Base-by-base conservation (phyloP, 305 asterid genomes). In the Solanum aculeatissimum region DNA sequence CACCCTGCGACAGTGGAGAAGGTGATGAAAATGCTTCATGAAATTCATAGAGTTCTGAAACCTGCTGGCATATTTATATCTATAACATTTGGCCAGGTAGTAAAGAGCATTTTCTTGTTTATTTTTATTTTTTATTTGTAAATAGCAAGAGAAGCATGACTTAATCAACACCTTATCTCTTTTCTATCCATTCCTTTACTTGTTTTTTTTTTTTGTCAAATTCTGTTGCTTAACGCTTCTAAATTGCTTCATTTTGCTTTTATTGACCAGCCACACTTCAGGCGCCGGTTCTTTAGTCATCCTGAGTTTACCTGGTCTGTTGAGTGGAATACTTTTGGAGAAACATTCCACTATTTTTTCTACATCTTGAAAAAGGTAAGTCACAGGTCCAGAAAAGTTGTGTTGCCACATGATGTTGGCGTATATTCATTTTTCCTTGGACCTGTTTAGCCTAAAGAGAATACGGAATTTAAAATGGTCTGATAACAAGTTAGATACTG, bases 41-140 rank as follows among this genome's bases (percentile, higher is more conserved):
- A 92, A 87, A 89, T 92, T 83, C 97, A 97, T 87, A 92, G 97
- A 86, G 97, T 94, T 82, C 80, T 97, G 91, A 97, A 92, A 90
- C 97, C 95, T 78, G 47, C 90, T 83, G 98, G 99, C 51, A 85
- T 91, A 86, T 95, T 95, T 92, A 89, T 97, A 82, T 97, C 98
- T 68, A 93, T 97, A 88, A 89, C 98, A 80, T 97, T 97, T 89
- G 98, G 98, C 85, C 99, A 95, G 98, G 99, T 97, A 91, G 27
- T 70, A 85, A 77, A 77, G 72, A 83, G 80, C 55, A 42, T 4
- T 57, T 43, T 4, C 74, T 58, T 45, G 74, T 58, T 58, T 21
- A 58, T 58, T 58, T 21, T 38, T 25, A 35, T 27, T 62, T 71
- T 42, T 81, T 7, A 2, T 29, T 16, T n/a, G 80, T 21, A 72